Evolutionary conservation across 768 basidiomycete genomes (phyloP).

Genomic region (Nevesoporus exiguus): DNA sequence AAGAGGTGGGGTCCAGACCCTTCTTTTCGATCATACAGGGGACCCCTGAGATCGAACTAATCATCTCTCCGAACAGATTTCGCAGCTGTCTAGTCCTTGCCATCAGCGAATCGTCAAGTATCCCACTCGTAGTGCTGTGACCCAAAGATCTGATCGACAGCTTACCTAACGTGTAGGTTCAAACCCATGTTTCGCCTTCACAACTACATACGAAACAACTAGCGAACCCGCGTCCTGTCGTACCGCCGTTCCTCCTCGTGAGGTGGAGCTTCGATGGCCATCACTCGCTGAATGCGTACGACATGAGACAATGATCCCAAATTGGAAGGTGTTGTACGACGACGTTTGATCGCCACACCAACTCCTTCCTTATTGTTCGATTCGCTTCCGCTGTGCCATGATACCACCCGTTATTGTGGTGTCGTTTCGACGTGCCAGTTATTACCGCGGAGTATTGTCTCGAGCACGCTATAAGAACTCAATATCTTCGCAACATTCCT

Average conservation of each 20-base stretch:
- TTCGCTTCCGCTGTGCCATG: background rate
- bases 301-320: conserved; percentile 12
- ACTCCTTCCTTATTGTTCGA: conserved; percentile 19
- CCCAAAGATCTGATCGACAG: too few species aligned
- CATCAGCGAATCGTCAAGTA: too few species aligned
- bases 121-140: too few species aligned
- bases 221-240: background rate
- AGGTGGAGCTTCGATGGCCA: background rate
- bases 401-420: background rate
- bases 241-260: background rate
- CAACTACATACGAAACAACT: background rate
- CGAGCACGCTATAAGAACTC: conserved; percentile 17
- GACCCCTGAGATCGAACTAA: background rate
- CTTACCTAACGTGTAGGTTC: background rate
- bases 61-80: too few species aligned
- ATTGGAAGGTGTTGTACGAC: conserved; percentile 21
- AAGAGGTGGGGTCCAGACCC: too few species aligned
- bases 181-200: background rate
- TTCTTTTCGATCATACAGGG: too few species aligned
- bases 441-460: conserved; percentile 6
- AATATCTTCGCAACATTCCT: background rate
- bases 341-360: background rate
- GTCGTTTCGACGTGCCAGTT: background rate
- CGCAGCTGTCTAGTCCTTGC: too few species aligned
- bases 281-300: background rate